phyloP scores from a whole-genome alignment of 129 eudicot species.

The Lactuca saligna region DNA sequence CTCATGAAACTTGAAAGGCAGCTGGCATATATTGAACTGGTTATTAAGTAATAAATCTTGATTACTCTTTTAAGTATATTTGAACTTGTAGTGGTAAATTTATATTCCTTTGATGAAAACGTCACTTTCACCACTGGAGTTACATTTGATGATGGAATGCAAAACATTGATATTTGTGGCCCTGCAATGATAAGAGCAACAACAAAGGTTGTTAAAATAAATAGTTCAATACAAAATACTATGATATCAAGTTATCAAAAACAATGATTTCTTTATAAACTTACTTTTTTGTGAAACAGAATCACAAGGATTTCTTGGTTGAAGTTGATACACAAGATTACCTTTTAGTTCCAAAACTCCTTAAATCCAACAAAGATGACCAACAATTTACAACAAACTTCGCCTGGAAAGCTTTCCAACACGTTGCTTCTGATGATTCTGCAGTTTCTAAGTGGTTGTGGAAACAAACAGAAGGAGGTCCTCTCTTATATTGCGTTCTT shows the following conservation, averaged over 20 bases:
- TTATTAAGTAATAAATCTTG: neutral
- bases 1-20: too few species aligned
- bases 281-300: constrained; percentile 40
- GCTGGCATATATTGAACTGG: neutral
- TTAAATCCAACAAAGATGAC: constrained; percentile 54
- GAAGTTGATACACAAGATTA: constrained; percentile 65
- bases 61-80: constrained; percentile 57
- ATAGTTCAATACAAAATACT: neutral
- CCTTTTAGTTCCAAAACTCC: constrained; percentile 45
- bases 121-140: constrained; percentile 60
- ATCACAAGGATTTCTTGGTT: constrained; percentile 89
- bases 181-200: constrained; percentile 99
- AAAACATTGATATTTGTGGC: constrained; percentile 96
- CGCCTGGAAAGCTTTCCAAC: constrained; percentile 97
- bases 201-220: too few species aligned
- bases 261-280: neutral
- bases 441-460: too few species aligned
- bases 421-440: too few species aligned
- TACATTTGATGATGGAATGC: constrained; percentile 83
- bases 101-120: constrained; percentile 86
- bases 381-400: constrained; percentile 69
- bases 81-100: constrained; percentile 87
- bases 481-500: too few species aligned
- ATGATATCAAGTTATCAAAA: neutral
- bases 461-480: too few species aligned